A percentile compares a stretch with the other conserved stretches of the same genome.
Conservation (phyloP, 495 filamentous ascomycete species). For the Daldinia childiae region DNA sequence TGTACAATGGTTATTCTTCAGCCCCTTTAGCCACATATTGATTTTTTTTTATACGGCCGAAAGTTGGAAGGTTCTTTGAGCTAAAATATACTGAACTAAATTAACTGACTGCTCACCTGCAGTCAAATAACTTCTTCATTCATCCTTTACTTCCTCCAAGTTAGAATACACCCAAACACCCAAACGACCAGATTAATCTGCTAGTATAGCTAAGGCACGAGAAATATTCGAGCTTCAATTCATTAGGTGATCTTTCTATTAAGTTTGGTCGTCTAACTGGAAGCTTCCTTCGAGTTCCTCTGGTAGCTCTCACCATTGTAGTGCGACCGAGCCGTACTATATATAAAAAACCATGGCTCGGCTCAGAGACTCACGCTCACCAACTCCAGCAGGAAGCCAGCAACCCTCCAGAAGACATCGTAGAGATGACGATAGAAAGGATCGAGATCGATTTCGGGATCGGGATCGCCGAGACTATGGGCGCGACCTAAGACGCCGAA, state of each 20-base stretch:
- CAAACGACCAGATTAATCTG: not conserved
- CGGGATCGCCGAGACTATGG: slow-evolving; percentile 65
- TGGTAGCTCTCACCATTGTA: slow-evolving; percentile 52
- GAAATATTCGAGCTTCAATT: slow-evolving; percentile 14
- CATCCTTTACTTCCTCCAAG: not conserved
- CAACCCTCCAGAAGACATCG: slow-evolving; percentile 75
- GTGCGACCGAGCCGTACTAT: slow-evolving; percentile 49
- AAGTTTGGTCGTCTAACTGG: slow-evolving; percentile 38
- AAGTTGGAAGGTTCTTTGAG: not conserved
- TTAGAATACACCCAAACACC: not conserved
- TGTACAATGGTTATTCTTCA: too few relatives aligned
- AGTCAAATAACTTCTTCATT: slow-evolving; percentile 7
- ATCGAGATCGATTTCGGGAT: slow-evolving; percentile 63
- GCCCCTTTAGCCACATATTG: too few relatives aligned
- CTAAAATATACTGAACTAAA: not conserved
- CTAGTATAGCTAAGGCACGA: not conserved
- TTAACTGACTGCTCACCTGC: not conserved
- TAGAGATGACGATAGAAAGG: slow-evolving; percentile 80
- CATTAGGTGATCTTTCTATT: slow-evolving; percentile 35
- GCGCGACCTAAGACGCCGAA: slow-evolving; percentile 69
- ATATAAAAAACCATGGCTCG: slow-evolving; percentile 80
- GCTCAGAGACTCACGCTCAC: slow-evolving; percentile 92
- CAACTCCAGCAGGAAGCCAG: slow-evolving; percentile 93
- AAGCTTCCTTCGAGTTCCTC: slow-evolving; percentile 45
- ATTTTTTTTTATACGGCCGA: not conserved